Base-by-base conservation (phyloP, 805 yeast species). In the Suhomyces pyralidae region DNA sequence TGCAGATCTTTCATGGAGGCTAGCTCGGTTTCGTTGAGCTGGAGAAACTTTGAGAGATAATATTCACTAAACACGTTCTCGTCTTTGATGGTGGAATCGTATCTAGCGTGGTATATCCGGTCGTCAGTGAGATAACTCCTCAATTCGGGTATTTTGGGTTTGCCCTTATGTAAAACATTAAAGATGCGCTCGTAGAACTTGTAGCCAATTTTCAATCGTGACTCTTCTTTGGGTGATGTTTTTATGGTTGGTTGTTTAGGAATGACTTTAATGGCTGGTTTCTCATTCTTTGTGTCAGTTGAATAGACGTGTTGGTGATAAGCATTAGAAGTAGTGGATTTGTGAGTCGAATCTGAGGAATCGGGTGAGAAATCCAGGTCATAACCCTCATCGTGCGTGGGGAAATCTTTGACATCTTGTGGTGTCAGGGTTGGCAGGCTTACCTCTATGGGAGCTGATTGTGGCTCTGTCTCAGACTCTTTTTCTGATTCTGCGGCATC, bases 21-120 rank as follows among this genome's bases (percentile, higher is more conserved):
- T 38, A 81, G 64, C 55, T 82, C 85, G 0, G 64, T 63, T 0
- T 65, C 65, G 7, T 71, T 65, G 32, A 84, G 61, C 49, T 78
- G 77, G 20, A 85, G 67, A 58, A 81, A 84, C 22, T 72, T 63
- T 2, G 74, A 66, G 36, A 85, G 68, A 62, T 80, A 83, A 15
- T 76, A 70, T 57, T 84, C 88, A 7, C 84, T 75, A 59, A 83
- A 76, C 0, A 78, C 64, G 7, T 55, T 58, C 17, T 65, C 61
- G 38, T 68, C 58, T 20, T 63, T 60, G 45, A 51, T 61, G 52
- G 46, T 55, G 17, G 72, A 55, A 45, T 64, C 64, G 60, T 80
- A 83, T 24, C 83, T 76, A 0, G 85, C 84, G 57, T 81, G 84
- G 56, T 78, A 80, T 24, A 81, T 80, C 53, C 83, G 66, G 9